Conservation (phyloP, 352 stramenopile species). For the Peronospora belbahrii region DNA sequence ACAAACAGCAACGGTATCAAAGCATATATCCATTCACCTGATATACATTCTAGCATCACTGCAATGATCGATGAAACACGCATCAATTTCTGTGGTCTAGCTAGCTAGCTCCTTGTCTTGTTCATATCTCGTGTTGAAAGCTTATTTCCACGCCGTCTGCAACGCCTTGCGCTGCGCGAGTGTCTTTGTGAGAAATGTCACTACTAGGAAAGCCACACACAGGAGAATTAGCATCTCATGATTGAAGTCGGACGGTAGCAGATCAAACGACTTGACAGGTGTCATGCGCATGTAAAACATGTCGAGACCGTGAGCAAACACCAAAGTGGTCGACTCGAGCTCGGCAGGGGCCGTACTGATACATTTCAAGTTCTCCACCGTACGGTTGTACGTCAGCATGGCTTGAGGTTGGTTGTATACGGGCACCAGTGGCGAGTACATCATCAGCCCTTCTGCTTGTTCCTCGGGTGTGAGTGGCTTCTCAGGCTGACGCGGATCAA, state of each 20-base stretch:
- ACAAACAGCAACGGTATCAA: constrained; percentile 5
- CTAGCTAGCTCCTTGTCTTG: constrained; percentile 4
- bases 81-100: constrained; percentile 6
- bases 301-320: constrained; percentile 90
- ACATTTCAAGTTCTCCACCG: constrained; percentile 64
- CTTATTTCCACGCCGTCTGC: constrained; percentile 76
- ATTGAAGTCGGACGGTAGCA: constrained; percentile 94
- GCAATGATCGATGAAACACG: constrained; percentile 12
- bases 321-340: constrained; percentile 93
- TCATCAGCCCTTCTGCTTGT: constrained; percentile 70
- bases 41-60: background rate
- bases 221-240: constrained; percentile 89
- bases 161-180: constrained; percentile 71
- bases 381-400: constrained; percentile 90
- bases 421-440: constrained; percentile 88
- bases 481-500: constrained; percentile 92
- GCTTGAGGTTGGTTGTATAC: constrained; percentile 77
- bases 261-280: constrained; percentile 92
- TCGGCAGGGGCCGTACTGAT: constrained; percentile 72
- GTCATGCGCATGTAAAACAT: constrained; percentile 91
- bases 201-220: constrained; percentile 80
- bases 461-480: constrained; percentile 83
- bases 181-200: constrained; percentile 55
- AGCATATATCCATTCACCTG: constrained; percentile 1
- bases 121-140: constrained; percentile 4